Evolutionary conservation across 2,329 filamentous ascomycete genomes (phyloP), one percentile per base, ranked within the genome.

Genomic region (Ophiostoma fasciatum): DNA sequence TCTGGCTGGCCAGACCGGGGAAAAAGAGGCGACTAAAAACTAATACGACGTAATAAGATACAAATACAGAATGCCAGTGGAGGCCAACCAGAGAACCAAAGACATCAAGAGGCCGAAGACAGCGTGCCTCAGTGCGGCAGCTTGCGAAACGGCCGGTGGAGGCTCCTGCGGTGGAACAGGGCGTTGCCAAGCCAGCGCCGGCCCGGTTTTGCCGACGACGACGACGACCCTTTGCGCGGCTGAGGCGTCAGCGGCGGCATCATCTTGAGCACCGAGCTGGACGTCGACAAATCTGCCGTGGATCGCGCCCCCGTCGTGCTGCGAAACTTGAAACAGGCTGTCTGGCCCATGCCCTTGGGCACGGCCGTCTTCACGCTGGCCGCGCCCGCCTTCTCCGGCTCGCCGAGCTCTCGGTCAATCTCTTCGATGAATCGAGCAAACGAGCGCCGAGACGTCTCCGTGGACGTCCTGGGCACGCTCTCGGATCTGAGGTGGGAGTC

Each of bases 211-310:
- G 23, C 15, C 17, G 29, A 32, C 7, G 18, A 9, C 13, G 21
- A 4, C 26, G 14, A 13, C 23, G 23, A 25, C 13, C 11, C 23
- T 6, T 25, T 17, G 23, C 28, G 6, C 7, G 10, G 29, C 20
- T 25, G 31, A 7, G 8, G 30, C 17, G 37, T 18, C 37, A 25
- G 14, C 27, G 26, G 48, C 48, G 9, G 49, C 51, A 11, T 58
- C 56, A 20, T 52, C 53, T 32, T 14, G 18, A 20, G 22, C 3
- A 22, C 22, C 2, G 38, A 26, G n/a, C 31, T 37, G n/a, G 19
- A 13, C 5, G 21, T 13, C 11, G 36, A 28, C 2, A 35, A 15
- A 2, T 26, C 22, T 2, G 14, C 31, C 5, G 38, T 33, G 12
- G 14, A 28, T 14, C 12, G 22, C 7, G 11, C 7, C 7, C 22